These are phyloP conservation scores for Elongisporangium anandrum DNA, from an alignment of 352 stramenopile species.

Conservation along the genomic window DNA sequence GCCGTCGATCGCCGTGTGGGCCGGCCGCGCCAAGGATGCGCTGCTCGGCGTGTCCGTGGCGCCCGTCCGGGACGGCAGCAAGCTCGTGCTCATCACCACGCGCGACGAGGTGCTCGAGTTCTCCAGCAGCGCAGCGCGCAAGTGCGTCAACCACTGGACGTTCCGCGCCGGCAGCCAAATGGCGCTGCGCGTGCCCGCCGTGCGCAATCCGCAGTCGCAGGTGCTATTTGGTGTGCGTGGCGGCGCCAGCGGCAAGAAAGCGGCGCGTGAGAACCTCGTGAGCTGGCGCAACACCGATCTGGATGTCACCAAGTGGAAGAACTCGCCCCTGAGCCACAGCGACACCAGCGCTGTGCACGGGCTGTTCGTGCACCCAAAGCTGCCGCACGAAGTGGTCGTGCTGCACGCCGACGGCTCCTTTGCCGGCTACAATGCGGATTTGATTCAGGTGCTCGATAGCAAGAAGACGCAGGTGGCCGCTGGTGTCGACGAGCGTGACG, in stretches of 20 bases:
- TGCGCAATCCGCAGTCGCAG: slow-evolving; percentile 51
- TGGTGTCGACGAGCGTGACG: slow-evolving; percentile 12
- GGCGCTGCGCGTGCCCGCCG: slow-evolving; percentile 43
- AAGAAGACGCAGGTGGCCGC: slow-evolving; percentile 16
- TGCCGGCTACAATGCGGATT: slow-evolving; percentile 47
- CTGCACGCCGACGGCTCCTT: slow-evolving; percentile 66
- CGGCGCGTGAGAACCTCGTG: slow-evolving; percentile 33
- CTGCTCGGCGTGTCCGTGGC: slow-evolving; percentile 38
- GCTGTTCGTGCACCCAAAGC: slow-evolving; percentile 57
- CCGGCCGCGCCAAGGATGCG: slow-evolving; percentile 42
- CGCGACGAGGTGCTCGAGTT: slow-evolving; percentile 65
- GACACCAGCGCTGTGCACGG: slow-evolving; percentile 24
- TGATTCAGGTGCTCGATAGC: slow-evolving; percentile 37
- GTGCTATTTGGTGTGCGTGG: slow-evolving; percentile 54
- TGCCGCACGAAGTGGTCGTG: slow-evolving; percentile 57
- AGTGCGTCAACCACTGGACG: slow-evolving; percentile 77
- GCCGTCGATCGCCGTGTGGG: slow-evolving; percentile 55
- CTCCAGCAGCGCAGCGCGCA: slow-evolving; percentile 40
- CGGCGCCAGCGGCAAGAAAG: slow-evolving; percentile 18
- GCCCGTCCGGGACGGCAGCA: slow-evolving; percentile 41
- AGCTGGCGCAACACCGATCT: slow-evolving; percentile 59
- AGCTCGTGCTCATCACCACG: slow-evolving; percentile 61
- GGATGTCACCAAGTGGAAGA: slow-evolving; percentile 63
- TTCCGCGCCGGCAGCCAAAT: slow-evolving; percentile 48
- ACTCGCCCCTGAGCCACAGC: slow-evolving; percentile 24